A percentile compares a stretch with the other conserved stretches of the same genome.
Conservation (phyloP, 176 grass and related monocot species). For the Juncus inflexus region DNA sequence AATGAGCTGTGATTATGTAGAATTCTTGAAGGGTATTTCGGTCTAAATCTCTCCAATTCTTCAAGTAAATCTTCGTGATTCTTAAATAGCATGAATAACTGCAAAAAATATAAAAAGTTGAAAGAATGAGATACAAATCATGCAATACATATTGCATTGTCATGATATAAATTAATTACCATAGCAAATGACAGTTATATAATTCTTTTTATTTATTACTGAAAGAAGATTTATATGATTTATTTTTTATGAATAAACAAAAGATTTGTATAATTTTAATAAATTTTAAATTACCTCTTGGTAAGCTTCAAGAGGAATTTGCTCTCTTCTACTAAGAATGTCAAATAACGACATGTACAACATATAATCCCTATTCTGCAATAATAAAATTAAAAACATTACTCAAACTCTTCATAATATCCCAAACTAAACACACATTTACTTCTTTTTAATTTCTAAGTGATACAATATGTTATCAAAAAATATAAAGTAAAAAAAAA, state of each 20-base stretch:
- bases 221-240: too few species aligned
- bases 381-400: constrained; percentile 4
- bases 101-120: constrained; percentile 13
- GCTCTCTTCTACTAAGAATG: constrained; percentile 47
- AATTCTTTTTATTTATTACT: too few species aligned
- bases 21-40: constrained; percentile 31
- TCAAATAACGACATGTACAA: constrained; percentile 52
- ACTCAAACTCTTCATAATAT: too few species aligned
- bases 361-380: constrained; percentile 57
- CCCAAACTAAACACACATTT: too few species aligned
- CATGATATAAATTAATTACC: neutral
- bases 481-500: neutral
- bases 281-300: constrained; percentile 30
- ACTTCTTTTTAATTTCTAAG: neutral
- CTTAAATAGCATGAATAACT: constrained; percentile 46
- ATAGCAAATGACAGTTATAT: neutral
- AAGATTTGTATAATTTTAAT: too few species aligned
- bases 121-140: neutral
- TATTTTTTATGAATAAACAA: too few species aligned
- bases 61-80: constrained; percentile 45
- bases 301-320: constrained; percentile 52
- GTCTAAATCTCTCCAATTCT: constrained; percentile 51
- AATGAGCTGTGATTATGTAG: constrained; percentile 33
- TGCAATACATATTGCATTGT: neutral
- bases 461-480: constrained; percentile 6